Evolutionary conservation across 2,329 filamentous ascomycete species (phyloP), one percentile per base, ranked within the genome.

Genomic region (Sporothrix brasiliensis): DNA sequence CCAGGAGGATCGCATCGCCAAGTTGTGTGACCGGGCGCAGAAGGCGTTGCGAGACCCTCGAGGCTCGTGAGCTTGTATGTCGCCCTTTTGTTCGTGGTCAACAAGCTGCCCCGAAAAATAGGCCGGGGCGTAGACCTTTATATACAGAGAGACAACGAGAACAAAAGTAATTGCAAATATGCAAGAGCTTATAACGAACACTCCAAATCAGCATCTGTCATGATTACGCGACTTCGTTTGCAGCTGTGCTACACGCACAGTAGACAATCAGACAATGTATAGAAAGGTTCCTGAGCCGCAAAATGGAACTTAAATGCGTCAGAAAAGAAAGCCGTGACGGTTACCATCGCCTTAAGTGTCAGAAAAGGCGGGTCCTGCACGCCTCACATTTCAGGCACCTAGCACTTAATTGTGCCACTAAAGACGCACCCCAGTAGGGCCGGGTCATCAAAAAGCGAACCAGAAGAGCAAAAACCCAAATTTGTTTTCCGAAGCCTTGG

Each of bases 1-100:
- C 73, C 82, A 87, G 69, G 80, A 79, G 69, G 83, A 80, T 73
- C 81, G 79, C 72, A 75, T 89, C 10, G 82, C 79, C 75, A 83
- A 81, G 76, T 81, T 79, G 2, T 86, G 83, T 75, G 81, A 81
- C 72, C 76, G 79, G 71, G 84, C 82, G 1, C 78, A 81, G 69
- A 76, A 76, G 67, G 75, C 80, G 0, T 74, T 85, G 44, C 75
- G 78, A 30, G 74, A 72, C 3, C 16, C 47, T 13, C 16, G 27
- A 44, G 39, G 24, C 27, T 19, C 14, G 3, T 63, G 44, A 39
- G 24, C 21, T 30, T 9, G 30, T 13, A 60, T 60, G 19, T 39
- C 39, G 30, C 19, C 3, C 13, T 60, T 11, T 30, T 52, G 7
- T 30, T 7, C 11, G n/a, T 16, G 41, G 41, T 44, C 34, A 5